phyloP scores from a whole-genome alignment of 371 early-diverging fungal genomes.

The Gilbertella persicaria region DNA sequence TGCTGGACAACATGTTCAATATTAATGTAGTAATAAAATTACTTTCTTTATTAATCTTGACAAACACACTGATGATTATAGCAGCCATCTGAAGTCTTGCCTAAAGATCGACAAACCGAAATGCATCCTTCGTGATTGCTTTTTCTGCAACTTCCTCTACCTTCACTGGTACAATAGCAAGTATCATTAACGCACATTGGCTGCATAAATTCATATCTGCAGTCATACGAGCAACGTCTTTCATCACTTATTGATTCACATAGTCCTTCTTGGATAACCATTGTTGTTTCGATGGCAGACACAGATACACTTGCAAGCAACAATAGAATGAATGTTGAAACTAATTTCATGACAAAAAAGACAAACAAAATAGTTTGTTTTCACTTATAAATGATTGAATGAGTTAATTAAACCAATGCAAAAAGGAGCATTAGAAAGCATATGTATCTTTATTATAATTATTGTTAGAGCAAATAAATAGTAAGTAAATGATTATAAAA shows the following conservation, averaged over 20 bases:
- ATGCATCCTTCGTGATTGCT: conserved; percentile 22
- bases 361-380: too few species aligned
- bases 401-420: too few species aligned
- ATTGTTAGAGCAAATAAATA: too few species aligned
- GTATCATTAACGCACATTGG: conserved; percentile 23
- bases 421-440: too few species aligned
- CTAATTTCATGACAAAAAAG: too few species aligned
- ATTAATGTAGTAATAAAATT: background rate
- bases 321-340: too few species aligned
- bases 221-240: conserved; percentile 10
- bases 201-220: conserved; percentile 19
- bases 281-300: background rate
- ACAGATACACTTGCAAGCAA: too few species aligned
- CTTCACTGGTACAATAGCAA: conserved; percentile 31
- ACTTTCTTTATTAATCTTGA: background rate
- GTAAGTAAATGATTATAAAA: too few species aligned
- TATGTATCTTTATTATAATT: too few species aligned
- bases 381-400: too few species aligned
- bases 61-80: conserved; percentile 21
- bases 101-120: conserved; percentile 17
- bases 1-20: background rate
- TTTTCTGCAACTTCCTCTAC: conserved; percentile 20
- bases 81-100: conserved; percentile 16
- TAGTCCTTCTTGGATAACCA: conserved; percentile 10
- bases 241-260: conserved; percentile 9